These are phyloP conservation scores for Tulasnella sp. DNA, from an alignment of 768 basidiomycete genomes.

Conservation along the genomic window DNA sequence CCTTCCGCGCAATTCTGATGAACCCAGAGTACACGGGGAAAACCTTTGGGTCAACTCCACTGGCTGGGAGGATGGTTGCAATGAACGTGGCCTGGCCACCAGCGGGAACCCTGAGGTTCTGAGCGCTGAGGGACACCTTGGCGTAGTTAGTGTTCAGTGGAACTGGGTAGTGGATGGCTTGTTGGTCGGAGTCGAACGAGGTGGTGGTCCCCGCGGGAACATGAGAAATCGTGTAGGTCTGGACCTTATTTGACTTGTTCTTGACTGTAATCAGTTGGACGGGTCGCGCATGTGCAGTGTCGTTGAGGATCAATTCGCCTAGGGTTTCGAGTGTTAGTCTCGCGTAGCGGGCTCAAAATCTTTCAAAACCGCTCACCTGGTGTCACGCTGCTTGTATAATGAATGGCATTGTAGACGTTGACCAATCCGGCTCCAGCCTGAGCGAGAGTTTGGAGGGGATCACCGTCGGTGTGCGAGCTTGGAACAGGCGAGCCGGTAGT, in stretches of 20 bases:
- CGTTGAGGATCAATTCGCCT: constrained; percentile 41
- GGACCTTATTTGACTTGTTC: constrained; percentile 46
- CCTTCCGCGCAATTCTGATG: constrained; percentile 43
- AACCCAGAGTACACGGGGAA: constrained; percentile 60
- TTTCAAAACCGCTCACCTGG: constrained; percentile 28
- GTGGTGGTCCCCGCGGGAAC: constrained; percentile 54
- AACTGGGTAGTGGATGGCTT: constrained; percentile 47
- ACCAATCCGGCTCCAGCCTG: constrained; percentile 33
- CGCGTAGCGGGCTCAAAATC: too few relatives aligned
- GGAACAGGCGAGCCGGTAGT: constrained; percentile 29
- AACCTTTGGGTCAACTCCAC: constrained; percentile 40
- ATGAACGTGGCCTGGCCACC: constrained; percentile 43
- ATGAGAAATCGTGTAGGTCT: constrained; percentile 50
- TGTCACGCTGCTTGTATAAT: constrained; percentile 34
- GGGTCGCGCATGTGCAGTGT: constrained; percentile 34
- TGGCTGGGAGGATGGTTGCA: constrained; percentile 48
- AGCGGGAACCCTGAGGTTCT: constrained; percentile 45
- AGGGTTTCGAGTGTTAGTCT: neutral
- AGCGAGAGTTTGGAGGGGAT: constrained; percentile 29
- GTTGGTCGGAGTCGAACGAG: constrained; percentile 43
- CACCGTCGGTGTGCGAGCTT: constrained; percentile 22
- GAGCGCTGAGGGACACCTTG: constrained; percentile 45
- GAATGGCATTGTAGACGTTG: constrained; percentile 38
- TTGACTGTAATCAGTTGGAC: constrained; percentile 38
- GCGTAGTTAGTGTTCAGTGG: constrained; percentile 47